Evolutionary conservation across 371 early-diverging fungal genomes (phyloP), one percentile per base, ranked within the genome.

Genomic region (Mucor sp.): DNA sequence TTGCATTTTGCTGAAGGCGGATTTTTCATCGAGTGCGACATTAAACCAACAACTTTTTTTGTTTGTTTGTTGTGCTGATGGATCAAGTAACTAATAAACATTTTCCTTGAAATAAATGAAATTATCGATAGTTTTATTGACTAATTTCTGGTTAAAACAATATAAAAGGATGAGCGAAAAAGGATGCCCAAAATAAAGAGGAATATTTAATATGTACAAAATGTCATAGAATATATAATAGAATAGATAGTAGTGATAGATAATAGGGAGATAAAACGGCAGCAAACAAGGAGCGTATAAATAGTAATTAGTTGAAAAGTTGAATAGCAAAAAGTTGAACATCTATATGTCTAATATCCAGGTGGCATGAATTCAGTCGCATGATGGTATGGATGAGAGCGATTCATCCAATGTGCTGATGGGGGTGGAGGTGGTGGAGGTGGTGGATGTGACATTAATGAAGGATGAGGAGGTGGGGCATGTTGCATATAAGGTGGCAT

Each of bases 401-500:
- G 58, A 5, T 60, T 39, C 30, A 44, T 60, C 65, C 65, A 65
- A 44, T 57, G 43, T 8, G 65, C 32, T 19, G 47, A n/a, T 41
- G 39, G 60, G 6, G 57, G 58, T 19, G 65, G 43, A n/a, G 56
- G 65, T 12, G 57, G 65, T 30, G 57, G 58, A 23, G 44, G 65
- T 11, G 57, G 57, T 27, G 41, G 57, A 23, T 43, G 57, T 14
- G 65, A 43, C 57, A 55, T 41, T 37, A 57, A 30, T 19, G 57
- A 43, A 30, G 41, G 56, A 41, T 50, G 63, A 27, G 63, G 37
- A 37, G 37, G 37, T 37, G 37, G 37, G 12, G 37, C 37, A 63
- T 55, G 64, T 39, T 56, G 64, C 64, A 63, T 63, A 63, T 63
- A 63, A 63, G 63, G 63, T 27, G 63, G 63, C 63, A 63, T 63